Conservation (phyloP, 2,329 filamentous ascomycete species). For the Trichoderma polysporum region DNA sequence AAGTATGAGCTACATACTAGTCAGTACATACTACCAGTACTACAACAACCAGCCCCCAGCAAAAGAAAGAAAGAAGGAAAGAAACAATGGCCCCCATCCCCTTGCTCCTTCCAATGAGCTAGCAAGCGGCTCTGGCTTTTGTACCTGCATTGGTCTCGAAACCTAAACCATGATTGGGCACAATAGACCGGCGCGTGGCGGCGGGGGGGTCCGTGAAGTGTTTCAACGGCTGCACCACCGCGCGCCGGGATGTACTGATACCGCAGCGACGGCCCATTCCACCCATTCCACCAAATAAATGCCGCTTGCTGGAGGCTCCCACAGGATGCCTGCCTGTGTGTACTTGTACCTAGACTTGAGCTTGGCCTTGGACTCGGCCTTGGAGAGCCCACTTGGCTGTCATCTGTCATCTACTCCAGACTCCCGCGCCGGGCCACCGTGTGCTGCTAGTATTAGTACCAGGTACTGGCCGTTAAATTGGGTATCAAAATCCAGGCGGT, state of each 20-base stretch:
- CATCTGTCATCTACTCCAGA: constrained; percentile 7
- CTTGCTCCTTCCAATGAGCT: neutral
- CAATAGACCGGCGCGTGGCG: neutral
- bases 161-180: neutral
- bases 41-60: neutral
- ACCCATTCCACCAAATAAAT: neutral
- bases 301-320: neutral
- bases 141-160: constrained; percentile 7
- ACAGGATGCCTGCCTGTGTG: neutral
- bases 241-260: neutral
- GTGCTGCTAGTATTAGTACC: neutral
- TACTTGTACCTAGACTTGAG: too few relatives aligned
- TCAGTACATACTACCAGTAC: too few relatives aligned
- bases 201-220: neutral
- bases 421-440: neutral
- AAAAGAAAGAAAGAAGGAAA: neutral
- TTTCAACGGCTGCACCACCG: neutral
- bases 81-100: neutral
- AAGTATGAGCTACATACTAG: too few relatives aligned
- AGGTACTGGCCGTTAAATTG: neutral
- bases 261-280: neutral
- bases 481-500: neutral
- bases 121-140: neutral
- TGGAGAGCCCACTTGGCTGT: neutral
- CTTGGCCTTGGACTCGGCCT: too few relatives aligned